Evolutionary conservation across 768 basidiomycete species (phyloP), one percentile per base, ranked within the genome.

Genomic region (Tricholoma sp.): DNA sequence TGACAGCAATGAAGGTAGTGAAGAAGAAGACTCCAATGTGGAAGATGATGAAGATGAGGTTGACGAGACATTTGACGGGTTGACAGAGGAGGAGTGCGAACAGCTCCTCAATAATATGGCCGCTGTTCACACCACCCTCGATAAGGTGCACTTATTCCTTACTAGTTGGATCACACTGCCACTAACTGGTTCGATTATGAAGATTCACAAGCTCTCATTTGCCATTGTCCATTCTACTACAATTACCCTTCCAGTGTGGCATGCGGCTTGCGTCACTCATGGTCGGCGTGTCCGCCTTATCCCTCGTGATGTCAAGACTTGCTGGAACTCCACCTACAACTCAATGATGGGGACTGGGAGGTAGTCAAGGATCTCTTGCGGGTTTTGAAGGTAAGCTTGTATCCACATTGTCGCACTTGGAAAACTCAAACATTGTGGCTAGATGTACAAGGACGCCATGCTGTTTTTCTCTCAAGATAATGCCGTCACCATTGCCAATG

Each of bases 401-500:
- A 3, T 27, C 24, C 24, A 27, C 5, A 5, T 27, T 5, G 5
- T 27, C 24, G 5, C 24, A 27, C 3, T 27, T 27, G 24, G 24
- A 27, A 27, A 27, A 27, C 24, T 27, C 5, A 27, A 27, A 27
- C 24, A 27, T 27, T 5, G 5, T 27, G 2, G 24, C 24, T 27
- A 27, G 72, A 57, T 70, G 12, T 64, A 72, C 54, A 73, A 74
- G 54, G 63, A 73, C 31, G 64, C 68, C 0, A 76, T 64, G 4
- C 50, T 66, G 0, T 71, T 59, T 46, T 76, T 74, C 61, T 74
- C 66, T 1, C 22, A 58, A 1, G 39, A 41, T 18, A 49, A 27
- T 16, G 65, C 61, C 0, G 66, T 69, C 0, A 66, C 57, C 46
- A 59, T 75, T 2, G 63, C 69, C 0, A 65, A 51, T 0, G 71